phyloP scores from a whole-genome alignment of 352 stramenopile genomes.

The Phytopythium ostracodes region DNA sequence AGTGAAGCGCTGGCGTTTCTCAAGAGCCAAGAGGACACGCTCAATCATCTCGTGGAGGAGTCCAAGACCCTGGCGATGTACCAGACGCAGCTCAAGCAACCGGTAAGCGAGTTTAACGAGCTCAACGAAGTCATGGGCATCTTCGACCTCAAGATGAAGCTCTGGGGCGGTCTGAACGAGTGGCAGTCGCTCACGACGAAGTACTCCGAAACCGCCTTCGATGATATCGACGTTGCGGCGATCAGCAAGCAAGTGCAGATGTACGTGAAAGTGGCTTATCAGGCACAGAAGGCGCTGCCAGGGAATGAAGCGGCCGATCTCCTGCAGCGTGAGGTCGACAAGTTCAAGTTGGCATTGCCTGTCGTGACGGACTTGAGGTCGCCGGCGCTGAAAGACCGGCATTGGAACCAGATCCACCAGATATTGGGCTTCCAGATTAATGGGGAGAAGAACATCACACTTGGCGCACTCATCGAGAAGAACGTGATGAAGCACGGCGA shows the following conservation, averaged over 20 bases:
- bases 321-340: slow-evolving; percentile 84
- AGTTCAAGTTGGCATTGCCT: slow-evolving; percentile 86
- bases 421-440: slow-evolving; percentile 90
- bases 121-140: slow-evolving; percentile 83
- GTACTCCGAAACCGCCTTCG: slow-evolving; percentile 82
- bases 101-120: slow-evolving; percentile 86
- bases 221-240: slow-evolving; percentile 82
- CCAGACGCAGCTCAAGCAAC: slow-evolving; percentile 84
- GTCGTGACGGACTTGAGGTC: slow-evolving; percentile 72
- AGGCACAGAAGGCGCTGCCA: slow-evolving; percentile 85
- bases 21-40: slow-evolving; percentile 56
- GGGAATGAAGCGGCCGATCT: slow-evolving; percentile 81
- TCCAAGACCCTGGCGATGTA: slow-evolving; percentile 86
- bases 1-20: slow-evolving; percentile 74
- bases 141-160: slow-evolving; percentile 89
- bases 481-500: slow-evolving; percentile 87
- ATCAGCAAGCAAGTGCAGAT: slow-evolving; percentile 89
- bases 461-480: slow-evolving; percentile 82
- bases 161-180: slow-evolving; percentile 86
- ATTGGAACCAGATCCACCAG: slow-evolving; percentile 71
- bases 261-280: slow-evolving; percentile 86
- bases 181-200: slow-evolving; percentile 77
- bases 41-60: slow-evolving; percentile 75
- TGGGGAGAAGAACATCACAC: slow-evolving; percentile 66
- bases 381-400: slow-evolving; percentile 61